Base-by-base conservation (phyloP, 83 land plant species). In the Larix sibirica region DNA sequence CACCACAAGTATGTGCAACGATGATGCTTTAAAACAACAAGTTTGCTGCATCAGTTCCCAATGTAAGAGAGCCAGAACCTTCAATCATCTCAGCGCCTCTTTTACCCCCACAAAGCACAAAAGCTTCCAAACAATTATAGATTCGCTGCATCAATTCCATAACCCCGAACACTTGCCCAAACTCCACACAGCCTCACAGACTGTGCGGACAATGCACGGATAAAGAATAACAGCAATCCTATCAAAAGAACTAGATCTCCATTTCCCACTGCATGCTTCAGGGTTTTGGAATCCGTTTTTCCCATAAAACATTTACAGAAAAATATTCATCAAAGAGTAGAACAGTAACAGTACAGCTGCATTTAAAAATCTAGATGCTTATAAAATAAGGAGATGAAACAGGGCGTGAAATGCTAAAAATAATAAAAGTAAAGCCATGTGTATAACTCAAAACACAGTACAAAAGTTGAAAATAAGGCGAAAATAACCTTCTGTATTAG, bases 371-470 rank as follows among this genome's bases (percentile, higher is more conserved):
- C 14, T 54, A 54, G 56, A 50, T 50, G 56, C 56, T 10, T 3
- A 54, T 54, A 54, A 54, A 54, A 14, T 54, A 54, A 54, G 14
- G 12, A 54, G 13, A 54, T 54, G 6, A 26, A 60, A 31, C 63
- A 79, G 12, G 65, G 67, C n/a, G 1, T n/a, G 14, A 54, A 79
- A 60, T 60, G 81, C 24, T 50, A 67, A 59, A 77, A 54, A 40
- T 82, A 83, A 18, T 56, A 79, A 64, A 86, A 86, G 17, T 58
- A n/a, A 13, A 12, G 14, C 56, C 56, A 54, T 54, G 14, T 54
- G 3, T 54, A 12, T 12, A 54, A 54, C 56, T 2, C 56, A 54
- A 8, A 47, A 54, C 56, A 54, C 56, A 2, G 13, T 54, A 54
- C 56, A 54, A 54, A 54, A 54, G 14, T 54, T 13, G 2, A 54